Evolutionary conservation across 352 stramenopile genomes (phyloP), one percentile per base, ranked within the genome.

Genomic region (Aphanomyces cochlioides): DNA sequence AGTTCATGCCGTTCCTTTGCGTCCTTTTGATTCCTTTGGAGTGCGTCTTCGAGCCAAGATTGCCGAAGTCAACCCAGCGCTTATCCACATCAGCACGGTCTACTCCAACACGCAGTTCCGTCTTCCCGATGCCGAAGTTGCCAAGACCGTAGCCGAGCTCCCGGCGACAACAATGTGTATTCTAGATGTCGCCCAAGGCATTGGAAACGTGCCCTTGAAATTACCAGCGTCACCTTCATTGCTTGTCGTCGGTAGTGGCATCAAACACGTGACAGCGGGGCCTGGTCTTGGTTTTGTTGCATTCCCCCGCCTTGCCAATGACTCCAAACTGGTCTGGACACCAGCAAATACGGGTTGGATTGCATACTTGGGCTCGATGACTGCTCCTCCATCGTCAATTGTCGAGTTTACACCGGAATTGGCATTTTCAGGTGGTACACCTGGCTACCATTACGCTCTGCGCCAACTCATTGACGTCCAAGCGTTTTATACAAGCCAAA

Each of bases 81-180:
- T 61, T 19, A 37, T 61, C 34, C 53, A 70, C 48, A 50, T 21
- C 38, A 70, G 64, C 19, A 43, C 43, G 13, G 64, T 70, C 3
- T 70, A 70, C 38, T 70, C 64, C 64, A 70, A 70, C 39, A 59
- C 40, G 10, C 64, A 70, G 6, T 60, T 48, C 34, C 47, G 47
- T 5, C 39, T 70, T 7, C 21, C 7, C 7, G 64, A 70, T 63
- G 36, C 21, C 13, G 43, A 40, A 7, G 39, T 70, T 40, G 40
- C 54, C n/a, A n/a, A 17, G 15, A 10, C 48, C 4, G 47, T 56
- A 4, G 17, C n/a, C n/a, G 64, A 54, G 36, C 47, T 60, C 3
- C 47, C 63, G 34, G 7, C 43, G 2, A 48, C 6, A 10, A 43
- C 21, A 34, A 43, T 69, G 40, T 60, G 54, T 39, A 69, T 69